Evolutionary conservation across 164 flowering plant species (phyloP), one percentile per base, ranked within the genome.

Genomic region (Kalanchoe fedtschenkoi): DNA sequence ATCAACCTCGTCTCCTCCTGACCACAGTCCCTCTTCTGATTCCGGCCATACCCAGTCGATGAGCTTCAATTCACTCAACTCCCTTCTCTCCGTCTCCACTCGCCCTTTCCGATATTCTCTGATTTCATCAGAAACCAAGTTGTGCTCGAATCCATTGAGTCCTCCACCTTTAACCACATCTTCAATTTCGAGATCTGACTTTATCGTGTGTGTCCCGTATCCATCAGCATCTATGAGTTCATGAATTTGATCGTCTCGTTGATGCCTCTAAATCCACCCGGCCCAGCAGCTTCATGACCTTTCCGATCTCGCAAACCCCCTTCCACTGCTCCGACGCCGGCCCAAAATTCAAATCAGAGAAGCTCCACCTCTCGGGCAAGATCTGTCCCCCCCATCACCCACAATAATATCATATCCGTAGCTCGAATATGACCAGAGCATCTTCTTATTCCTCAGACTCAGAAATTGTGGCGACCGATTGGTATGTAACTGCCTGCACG

Each of bases 171-270:
- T n/a, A n/a, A n/a, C n/a, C n/a, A n/a, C n/a, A n/a, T n/a, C n/a
- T n/a, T n/a, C n/a, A n/a, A n/a, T n/a, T n/a, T n/a, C n/a, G n/a
- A n/a, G n/a, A n/a, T n/a, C n/a, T n/a, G n/a, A n/a, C n/a, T n/a
- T n/a, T n/a, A n/a, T n/a, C n/a, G 98, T 93, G 75, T 93, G 98
- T 6, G 98, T 89, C 2, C 98, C 98, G 38, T 93, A 97, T 0
- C 98, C 98, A 60, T 93, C 98, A 0, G 96, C 91, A 28, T 93
- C 98, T 56, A 66, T 24, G 97, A 88, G 0, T 97, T 89, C 2
- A 72, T 72, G 65, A 78, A 93, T 76, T 93, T 97, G 0, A 75
- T 62, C 1, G 89, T 78, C 4, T 65, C 65, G 32, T 88, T 87
- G 24, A 82, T 65, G 0, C 70, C 71, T 0, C 74, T 75, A 16